A percentile compares a stretch with the other conserved stretches of the same genome.
phyloP scores from a whole-genome alignment of 2,329 filamentous ascomycete genomes.

The Aspergillus sp. region DNA sequence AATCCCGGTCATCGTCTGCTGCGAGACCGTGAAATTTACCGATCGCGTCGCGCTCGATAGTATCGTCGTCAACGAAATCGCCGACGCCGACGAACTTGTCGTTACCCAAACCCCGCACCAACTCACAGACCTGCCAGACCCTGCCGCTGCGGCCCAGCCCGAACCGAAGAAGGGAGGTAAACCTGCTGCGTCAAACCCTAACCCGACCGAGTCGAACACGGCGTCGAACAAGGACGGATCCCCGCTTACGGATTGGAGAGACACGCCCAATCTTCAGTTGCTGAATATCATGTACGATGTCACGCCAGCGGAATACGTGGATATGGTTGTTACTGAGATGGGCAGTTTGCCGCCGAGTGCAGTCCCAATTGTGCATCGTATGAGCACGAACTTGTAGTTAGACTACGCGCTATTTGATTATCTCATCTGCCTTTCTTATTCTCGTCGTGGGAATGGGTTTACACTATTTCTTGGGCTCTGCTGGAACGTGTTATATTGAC shows the following conservation, averaged over 20 bases:
- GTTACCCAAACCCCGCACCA: constrained; percentile 34
- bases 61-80: constrained; percentile 92
- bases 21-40: constrained; percentile 94
- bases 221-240: constrained; percentile 33
- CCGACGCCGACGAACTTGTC: constrained; percentile 70
- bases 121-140: constrained; percentile 37
- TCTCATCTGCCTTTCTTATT: not conserved
- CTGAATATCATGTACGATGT: constrained; percentile 87
- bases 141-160: constrained; percentile 27
- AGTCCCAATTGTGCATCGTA: constrained; percentile 73
- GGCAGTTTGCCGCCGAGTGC: constrained; percentile 84
- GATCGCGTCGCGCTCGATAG: constrained; percentile 88
- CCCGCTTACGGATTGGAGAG: constrained; percentile 58
- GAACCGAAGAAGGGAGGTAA: constrained; percentile 39
- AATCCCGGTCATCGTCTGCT: constrained; percentile 84
- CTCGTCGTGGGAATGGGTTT: not conserved
- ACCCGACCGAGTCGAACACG: constrained; percentile 27
- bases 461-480: constrained; percentile 5
- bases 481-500: constrained; percentile 7
- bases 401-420: constrained; percentile 1
- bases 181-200: constrained; percentile 27
- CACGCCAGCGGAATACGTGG: constrained; percentile 83
- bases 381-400: constrained; percentile 51
- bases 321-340: constrained; percentile 88
- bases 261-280: constrained; percentile 64